A percentile compares a stretch with the other conserved stretches of the same genome.
Evolutionary conservation across 345 rosid genomes (phyloP).

Genomic region (Citrus trifoliata): DNA sequence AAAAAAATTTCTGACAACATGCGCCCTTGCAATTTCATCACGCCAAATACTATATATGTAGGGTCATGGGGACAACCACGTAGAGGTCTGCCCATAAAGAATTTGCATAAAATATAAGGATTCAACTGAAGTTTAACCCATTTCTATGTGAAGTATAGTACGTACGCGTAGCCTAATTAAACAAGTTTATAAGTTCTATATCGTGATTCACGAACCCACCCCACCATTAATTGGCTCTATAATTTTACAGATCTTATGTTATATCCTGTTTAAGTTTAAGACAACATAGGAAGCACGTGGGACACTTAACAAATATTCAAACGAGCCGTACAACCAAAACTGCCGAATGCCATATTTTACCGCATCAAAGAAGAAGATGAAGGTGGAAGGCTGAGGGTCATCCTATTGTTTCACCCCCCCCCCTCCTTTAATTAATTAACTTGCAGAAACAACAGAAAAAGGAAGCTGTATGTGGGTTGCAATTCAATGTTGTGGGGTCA

Average conservation of each 20-base stretch:
- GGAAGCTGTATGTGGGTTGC: not conserved
- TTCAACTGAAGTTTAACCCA: no score
- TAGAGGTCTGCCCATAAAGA: no score
- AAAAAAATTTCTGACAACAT: conserved; percentile 18
- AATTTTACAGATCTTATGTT: no score
- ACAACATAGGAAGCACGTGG: not conserved
- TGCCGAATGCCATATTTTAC: not conserved
- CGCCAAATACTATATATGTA: conserved; percentile 13
- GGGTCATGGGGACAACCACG: not conserved
- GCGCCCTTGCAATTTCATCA: conserved; percentile 25
- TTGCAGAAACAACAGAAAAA: conserved; percentile 13
- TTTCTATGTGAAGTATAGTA: no score
- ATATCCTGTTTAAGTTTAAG: no score
- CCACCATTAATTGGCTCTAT: no score
- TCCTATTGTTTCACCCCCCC: conserved; percentile 15
- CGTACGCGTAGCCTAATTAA: no score
- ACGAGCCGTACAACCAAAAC: not conserved
- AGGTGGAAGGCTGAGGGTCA: not conserved
- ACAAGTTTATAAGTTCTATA: no score
- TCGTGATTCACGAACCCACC: no score
- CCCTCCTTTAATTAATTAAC: conserved; percentile 11
- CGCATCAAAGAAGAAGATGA: not conserved
- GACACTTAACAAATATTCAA: not conserved
- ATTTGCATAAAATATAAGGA: no score
- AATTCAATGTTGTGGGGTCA: not conserved